Conservation (phyloP, 345 rosid genomes). For the Eucalyptus cloeziana region DNA sequence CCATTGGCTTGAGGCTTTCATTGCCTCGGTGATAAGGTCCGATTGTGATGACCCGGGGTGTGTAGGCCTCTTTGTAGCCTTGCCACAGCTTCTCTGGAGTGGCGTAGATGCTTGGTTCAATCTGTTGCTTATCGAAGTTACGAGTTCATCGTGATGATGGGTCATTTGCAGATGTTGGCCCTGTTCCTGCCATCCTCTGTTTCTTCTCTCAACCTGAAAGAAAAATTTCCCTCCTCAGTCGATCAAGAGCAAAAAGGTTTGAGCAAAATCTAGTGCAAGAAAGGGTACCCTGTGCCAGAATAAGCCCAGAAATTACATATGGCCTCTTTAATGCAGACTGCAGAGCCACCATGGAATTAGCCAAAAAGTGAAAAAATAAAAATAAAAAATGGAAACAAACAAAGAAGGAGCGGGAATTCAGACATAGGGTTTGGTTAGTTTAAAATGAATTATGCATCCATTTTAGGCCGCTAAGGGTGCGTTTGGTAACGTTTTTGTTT, state of each 20-base stretch:
- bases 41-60: not conserved
- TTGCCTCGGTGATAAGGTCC: conserved; percentile 1
- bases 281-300: not conserved
- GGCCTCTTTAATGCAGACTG: not conserved
- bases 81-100: no score
- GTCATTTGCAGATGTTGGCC: not conserved
- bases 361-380: no score
- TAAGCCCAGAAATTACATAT: not conserved
- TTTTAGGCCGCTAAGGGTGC: no score
- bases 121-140: no score
- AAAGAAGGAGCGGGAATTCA: not conserved
- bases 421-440: not conserved
- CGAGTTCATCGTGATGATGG: not conserved
- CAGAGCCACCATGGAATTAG: not conserved
- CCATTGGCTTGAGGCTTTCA: not conserved
- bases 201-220: no score
- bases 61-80: not conserved
- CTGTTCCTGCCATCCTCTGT: not conserved
- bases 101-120: no score
- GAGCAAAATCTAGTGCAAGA: not conserved
- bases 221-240: not conserved
- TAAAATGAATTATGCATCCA: no score
- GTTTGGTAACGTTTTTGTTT: no score
- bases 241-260: not conserved
- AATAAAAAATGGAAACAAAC: fast-evolving